Conservation (phyloP, 2,329 filamentous ascomycete species). For the Colletotrichum brevisporum region DNA sequence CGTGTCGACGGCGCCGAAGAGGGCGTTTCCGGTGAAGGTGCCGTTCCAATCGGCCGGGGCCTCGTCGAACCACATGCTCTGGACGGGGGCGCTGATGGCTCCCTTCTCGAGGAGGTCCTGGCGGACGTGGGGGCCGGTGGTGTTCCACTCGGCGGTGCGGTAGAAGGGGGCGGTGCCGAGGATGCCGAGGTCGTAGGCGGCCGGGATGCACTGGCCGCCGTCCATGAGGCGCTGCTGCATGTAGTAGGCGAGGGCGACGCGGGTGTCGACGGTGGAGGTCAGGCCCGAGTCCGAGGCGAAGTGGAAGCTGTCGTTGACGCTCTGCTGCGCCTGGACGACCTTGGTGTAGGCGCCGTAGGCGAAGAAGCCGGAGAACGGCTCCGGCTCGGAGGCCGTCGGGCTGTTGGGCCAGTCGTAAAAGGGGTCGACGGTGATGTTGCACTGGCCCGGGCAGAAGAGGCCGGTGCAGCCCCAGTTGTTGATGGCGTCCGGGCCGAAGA, state of each 20-base stretch:
- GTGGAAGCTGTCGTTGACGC: slow-evolving; percentile 31
- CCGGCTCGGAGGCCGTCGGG: slow-evolving; percentile 26
- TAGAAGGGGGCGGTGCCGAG: slow-evolving; percentile 31
- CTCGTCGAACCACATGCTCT: slow-evolving; percentile 38
- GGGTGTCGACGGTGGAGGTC: slow-evolving; percentile 1
- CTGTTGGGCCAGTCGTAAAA: slow-evolving; percentile 33
- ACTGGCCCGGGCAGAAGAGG: slow-evolving; percentile 34
- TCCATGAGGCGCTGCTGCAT: slow-evolving; percentile 30
- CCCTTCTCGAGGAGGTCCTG: slow-evolving; percentile 33
- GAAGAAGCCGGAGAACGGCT: slow-evolving; percentile 17
- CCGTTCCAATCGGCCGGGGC: slow-evolving; percentile 25
- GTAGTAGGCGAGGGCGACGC: slow-evolving; percentile 24
- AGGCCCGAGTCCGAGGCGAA: slow-evolving; percentile 24
- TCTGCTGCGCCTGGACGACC: slow-evolving; percentile 20
- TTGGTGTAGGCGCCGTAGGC: slow-evolving; percentile 35
- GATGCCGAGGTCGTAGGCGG: slow-evolving; percentile 30
- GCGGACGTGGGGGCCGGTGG: slow-evolving; percentile 30
- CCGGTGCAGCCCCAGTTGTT: slow-evolving; percentile 34
- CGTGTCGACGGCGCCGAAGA: slow-evolving; percentile 29
- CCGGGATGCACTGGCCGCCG: slow-evolving; percentile 23
- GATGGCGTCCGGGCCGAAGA: slow-evolving; percentile 33
- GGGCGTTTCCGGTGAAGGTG: slow-evolving; percentile 32
- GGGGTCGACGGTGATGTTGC: slow-evolving; percentile 31
- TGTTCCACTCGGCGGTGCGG: slow-evolving; percentile 30
- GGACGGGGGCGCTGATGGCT: slow-evolving; percentile 29